phyloP scores from a whole-genome alignment of 371 early-diverging fungal genomes.

The Chytridium lagenaria region DNA sequence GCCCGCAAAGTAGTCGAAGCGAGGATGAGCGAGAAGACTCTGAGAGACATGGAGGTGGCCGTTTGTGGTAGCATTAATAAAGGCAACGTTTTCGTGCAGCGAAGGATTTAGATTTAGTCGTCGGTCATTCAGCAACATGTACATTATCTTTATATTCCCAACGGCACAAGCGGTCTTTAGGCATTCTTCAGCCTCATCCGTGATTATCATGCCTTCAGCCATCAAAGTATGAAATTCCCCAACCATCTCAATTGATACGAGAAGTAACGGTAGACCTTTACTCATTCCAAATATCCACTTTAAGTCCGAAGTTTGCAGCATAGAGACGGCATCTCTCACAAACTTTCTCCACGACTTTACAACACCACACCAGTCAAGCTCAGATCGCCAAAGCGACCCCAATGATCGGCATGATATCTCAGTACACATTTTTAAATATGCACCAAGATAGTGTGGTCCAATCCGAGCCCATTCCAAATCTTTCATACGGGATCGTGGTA shows the following conservation, averaged over 20 bases:
- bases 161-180: background rate
- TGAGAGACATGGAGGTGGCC: background rate
- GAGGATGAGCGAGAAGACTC: background rate
- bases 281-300: background rate
- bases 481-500: background rate
- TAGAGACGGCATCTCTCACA: background rate
- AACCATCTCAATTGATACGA: background rate
- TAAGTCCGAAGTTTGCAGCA: background rate
- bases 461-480: background rate
- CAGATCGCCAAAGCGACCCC: background rate
- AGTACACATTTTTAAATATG: background rate
- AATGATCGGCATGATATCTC: background rate
- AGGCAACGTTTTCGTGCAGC: background rate
- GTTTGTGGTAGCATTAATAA: background rate
- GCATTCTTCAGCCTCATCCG: background rate
- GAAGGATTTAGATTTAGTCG: background rate
- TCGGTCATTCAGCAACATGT: background rate
- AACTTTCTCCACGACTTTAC: background rate
- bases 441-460: background rate
- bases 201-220: background rate
- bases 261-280: background rate
- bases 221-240: background rate
- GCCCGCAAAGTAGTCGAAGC: background rate
- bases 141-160: background rate
- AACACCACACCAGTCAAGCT: background rate